Base-by-base conservation (phyloP, 2,329 filamentous ascomycete species). In the Microdochium paspali region DNA sequence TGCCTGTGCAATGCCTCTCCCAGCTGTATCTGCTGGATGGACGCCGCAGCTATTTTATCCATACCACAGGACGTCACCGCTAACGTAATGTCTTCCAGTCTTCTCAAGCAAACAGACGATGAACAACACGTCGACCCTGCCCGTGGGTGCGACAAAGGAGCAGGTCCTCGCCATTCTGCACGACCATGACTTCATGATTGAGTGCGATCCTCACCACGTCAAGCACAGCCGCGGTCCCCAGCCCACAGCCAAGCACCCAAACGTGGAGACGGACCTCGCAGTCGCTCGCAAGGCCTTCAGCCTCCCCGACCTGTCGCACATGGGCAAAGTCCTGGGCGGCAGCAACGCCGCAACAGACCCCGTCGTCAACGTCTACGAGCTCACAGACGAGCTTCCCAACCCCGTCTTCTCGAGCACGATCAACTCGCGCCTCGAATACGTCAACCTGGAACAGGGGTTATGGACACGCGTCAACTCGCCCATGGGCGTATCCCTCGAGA, bases 381-480 rank as follows among this genome's bases (percentile, higher is more conserved):
- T 79, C 23, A 66, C 77, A 7, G 73, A 77, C 54, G 66, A 73
- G 31, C 63, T 79, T 23, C 75, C 76, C 3, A 73, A 73, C 13
- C 74, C 75, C 2, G 64, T 80, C 24, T 79, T 74, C 74, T 74
- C 76, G 55, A 72, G 67, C 46, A 70, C 72, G 44, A 71, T 79
- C 6, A 66, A 73, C 46, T 78, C 74, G 62, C 70, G 60, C 5
- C 76, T 76, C 56, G 76, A 79, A 60, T 73, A 79, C 50, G 70
- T 73, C 18, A 61, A 76, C 51, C 61, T 73, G 18, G 62, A 63
- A n/a, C 65, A 60, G 24, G 77, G 77, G 18, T 54, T 76, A 6
- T 79, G 77, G 57, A 71, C 76, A 39, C 62, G 75, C 10, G 71
- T 79, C 47, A 64, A 63, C 40, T 73, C 72, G 35, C 75, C 76